These are phyloP conservation scores for Leccinum variabile DNA, from an alignment of 1,284 basidiomycete species.

Conservation along the genomic window DNA sequence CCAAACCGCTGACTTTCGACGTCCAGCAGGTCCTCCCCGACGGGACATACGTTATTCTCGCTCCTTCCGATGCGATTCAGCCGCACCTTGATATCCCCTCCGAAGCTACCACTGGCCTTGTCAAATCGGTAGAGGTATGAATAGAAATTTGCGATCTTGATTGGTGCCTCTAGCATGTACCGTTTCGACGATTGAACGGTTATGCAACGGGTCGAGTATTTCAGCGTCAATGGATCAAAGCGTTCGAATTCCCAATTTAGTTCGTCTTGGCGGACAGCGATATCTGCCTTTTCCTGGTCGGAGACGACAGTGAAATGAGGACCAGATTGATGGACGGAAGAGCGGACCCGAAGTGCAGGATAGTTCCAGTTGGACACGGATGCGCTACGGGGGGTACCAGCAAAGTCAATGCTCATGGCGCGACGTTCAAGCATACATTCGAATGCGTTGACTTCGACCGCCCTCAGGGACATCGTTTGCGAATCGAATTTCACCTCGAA, in stretches of 20 bases:
- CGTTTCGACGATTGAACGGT: not conserved
- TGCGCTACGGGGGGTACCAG: not conserved
- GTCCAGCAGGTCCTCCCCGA: not conserved
- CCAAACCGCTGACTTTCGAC: not conserved
- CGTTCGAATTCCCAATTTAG: not conserved
- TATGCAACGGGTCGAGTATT: not conserved
- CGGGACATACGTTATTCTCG: no score
- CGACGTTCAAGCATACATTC: not conserved
- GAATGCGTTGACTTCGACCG: not conserved
- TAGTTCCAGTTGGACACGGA: constrained; percentile 1
- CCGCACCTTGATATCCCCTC: not conserved
- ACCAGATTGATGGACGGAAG: not conserved
- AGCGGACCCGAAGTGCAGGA: not conserved
- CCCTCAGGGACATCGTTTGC: not conserved
- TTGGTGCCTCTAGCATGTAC: not conserved
- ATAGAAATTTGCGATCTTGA: not conserved
- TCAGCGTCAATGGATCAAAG: not conserved
- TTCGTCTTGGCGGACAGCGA: not conserved
- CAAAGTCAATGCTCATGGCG: not conserved
- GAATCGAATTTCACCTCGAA: not conserved
- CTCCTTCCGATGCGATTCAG: not conserved
- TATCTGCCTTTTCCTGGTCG: not conserved
- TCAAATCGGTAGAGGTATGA: constrained; percentile 1
- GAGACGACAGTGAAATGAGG: constrained; percentile 1
- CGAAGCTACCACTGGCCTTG: not conserved